Conservation (phyloP, 164 flowering plant genomes). For the Nymphaea colorata region DNA sequence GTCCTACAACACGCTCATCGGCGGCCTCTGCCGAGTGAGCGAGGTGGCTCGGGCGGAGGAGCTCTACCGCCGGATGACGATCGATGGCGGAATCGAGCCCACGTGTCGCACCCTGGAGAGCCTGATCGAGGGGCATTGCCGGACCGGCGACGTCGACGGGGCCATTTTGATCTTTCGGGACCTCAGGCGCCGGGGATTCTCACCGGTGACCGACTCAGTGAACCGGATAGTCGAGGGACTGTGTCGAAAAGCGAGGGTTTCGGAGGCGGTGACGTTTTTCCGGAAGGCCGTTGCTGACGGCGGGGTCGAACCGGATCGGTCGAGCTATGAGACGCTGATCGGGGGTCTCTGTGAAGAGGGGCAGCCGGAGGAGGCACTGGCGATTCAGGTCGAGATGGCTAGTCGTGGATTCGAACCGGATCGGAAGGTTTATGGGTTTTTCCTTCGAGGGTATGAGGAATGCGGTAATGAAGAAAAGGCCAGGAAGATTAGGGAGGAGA, state of each 20-base stretch:
- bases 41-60: conserved; percentile 49
- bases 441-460: conserved; percentile 46
- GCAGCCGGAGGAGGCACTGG: conserved; percentile 57
- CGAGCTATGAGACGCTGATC: conserved; percentile 39
- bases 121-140: conserved; percentile 63
- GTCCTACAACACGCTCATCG: conserved; percentile 60
- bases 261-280: conserved; percentile 36
- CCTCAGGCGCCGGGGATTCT: conserved; percentile 42
- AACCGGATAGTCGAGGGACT: conserved; percentile 31
- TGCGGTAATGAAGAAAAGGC: conserved; percentile 38
- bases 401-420: conserved; percentile 56
- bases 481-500: conserved; percentile 40
- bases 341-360: conserved; percentile 50
- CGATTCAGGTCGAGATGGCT: conserved; percentile 74
- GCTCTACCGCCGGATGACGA: conserved; percentile 44
- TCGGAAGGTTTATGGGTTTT: conserved; percentile 39
- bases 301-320: conserved; percentile 22
- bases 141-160: conserved; percentile 35
- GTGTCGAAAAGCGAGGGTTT: conserved; percentile 27
- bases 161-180: conserved; percentile 48
- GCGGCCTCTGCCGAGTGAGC: conserved; percentile 43
- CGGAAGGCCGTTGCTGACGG: conserved; percentile 16
- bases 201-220: conserved; percentile 35
- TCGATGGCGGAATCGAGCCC: conserved; percentile 32
- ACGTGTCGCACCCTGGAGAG: conserved; percentile 51